Percentiles rank a stretch among this genome's conserved stretches.
Evolutionary conservation across 805 yeast genomes (phyloP).

Genomic region (Ogataea wickerhamii): DNA sequence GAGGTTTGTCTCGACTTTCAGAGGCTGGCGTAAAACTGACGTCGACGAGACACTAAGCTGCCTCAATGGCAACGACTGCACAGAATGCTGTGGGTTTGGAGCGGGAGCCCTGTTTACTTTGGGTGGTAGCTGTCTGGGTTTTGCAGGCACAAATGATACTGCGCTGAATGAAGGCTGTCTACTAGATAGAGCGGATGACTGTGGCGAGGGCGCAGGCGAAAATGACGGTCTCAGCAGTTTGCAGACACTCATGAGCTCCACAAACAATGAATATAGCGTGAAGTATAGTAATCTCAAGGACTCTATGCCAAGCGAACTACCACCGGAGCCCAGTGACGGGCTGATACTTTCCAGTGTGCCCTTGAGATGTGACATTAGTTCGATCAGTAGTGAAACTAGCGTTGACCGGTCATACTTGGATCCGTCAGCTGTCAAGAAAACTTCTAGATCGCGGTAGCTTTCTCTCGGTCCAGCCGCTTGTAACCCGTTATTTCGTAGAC

Average conservation of each 20-base stretch:
- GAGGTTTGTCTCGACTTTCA: constrained; percentile 25
- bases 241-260: constrained; percentile 26
- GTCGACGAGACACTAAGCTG: constrained; percentile 12
- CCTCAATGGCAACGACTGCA: constrained; percentile 13
- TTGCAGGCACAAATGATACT: constrained; percentile 11
- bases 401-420: not conserved
- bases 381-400: constrained; percentile 16
- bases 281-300: constrained; percentile 26
- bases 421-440: constrained; percentile 6
- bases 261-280: constrained; percentile 26
- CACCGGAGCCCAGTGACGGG: constrained; percentile 7
- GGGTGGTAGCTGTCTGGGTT: constrained; percentile 11
- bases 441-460: constrained; percentile 14
- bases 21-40: constrained; percentile 21
- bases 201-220: constrained; percentile 7
- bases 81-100: constrained; percentile 19
- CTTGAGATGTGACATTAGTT: constrained; percentile 23
- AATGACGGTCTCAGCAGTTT: constrained; percentile 24
- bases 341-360: constrained; percentile 16
- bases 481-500: constrained; percentile 15
- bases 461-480: constrained; percentile 3
- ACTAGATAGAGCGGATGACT: constrained; percentile 4
- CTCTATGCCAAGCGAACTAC: constrained; percentile 12
- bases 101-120: constrained; percentile 21
- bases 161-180: constrained; percentile 11